phyloP scores from a whole-genome alignment of 768 basidiomycete genomes.

The Lactifluus hygrophoroides region DNA sequence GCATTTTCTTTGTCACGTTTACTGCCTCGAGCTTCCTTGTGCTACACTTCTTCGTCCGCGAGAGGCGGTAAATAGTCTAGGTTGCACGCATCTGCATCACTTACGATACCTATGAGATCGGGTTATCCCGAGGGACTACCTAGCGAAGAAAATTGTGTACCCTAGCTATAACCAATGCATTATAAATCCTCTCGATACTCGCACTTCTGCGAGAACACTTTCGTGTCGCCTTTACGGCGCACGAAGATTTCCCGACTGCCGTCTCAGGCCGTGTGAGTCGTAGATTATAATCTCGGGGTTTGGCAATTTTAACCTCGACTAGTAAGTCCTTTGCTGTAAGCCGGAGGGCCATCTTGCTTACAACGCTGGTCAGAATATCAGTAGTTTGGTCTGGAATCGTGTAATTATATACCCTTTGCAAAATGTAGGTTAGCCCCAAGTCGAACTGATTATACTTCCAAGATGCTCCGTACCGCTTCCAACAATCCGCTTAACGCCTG shows the following conservation, averaged over 20 bases:
- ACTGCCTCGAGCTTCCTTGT: conserved; percentile 69
- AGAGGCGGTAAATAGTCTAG: conserved; percentile 39
- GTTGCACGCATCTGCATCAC: neutral
- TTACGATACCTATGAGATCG: conserved; percentile 8
- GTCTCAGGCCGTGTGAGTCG: neutral
- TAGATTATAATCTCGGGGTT: neutral
- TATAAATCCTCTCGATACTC: neutral
- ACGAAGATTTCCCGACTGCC: neutral
- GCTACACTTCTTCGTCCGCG: conserved; percentile 85
- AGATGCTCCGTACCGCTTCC: neutral
- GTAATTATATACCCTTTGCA: neutral
- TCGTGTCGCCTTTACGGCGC: neutral
- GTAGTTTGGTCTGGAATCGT: neutral
- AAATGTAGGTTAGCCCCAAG: neutral
- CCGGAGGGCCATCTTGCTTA: neutral
- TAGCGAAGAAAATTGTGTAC: neutral
- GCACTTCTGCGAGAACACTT: neutral
- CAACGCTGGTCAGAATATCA: too few species aligned
- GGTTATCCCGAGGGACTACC: neutral
- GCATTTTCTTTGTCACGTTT: conserved; percentile 78
- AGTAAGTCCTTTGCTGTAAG: too few species aligned
- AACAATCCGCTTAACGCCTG: neutral
- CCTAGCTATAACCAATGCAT: neutral
- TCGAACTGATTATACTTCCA: neutral
- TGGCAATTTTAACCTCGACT: neutral